phyloP scores from a whole-genome alignment of 106 monocot species.

The Dendrobium nobile region DNA sequence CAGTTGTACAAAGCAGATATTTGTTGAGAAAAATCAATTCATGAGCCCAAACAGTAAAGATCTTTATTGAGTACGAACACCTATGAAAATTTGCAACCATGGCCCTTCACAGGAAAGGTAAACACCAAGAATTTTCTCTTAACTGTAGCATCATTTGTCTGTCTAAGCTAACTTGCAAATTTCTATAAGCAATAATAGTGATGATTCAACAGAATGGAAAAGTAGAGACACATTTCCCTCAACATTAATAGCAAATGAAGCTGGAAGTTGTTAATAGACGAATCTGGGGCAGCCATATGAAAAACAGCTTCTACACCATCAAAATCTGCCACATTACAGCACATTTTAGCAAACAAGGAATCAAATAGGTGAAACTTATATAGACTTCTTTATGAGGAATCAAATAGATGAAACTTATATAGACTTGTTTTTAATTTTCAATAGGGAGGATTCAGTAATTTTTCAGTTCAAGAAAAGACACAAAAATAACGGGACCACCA shows the following conservation, averaged over 20 bases:
- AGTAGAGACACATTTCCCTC: constrained; percentile 41
- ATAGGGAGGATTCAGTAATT: not conserved
- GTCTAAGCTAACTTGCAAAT: too few relatives aligned
- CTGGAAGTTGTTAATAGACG: constrained; percentile 88
- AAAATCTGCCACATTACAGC: constrained; percentile 31
- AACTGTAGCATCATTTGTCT: too few relatives aligned
- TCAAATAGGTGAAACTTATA: not conserved
- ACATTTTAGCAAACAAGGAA: not conserved
- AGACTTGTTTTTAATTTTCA: not conserved
- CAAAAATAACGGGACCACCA: too few relatives aligned
- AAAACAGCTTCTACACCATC: constrained; percentile 79
- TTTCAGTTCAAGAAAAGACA: not conserved
- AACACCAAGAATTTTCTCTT: too few relatives aligned
- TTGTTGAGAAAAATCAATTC: not conserved
- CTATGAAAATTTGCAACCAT: too few relatives aligned
- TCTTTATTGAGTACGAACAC: not conserved
- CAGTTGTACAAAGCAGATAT: constrained; percentile 4
- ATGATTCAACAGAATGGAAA: not conserved
- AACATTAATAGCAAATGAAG: constrained; percentile 94
- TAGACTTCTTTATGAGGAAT: not conserved
- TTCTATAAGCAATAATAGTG: not conserved
- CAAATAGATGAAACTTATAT: not conserved
- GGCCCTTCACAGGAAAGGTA: too few relatives aligned
- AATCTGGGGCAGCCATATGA: constrained; percentile 99
- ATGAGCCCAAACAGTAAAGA: not conserved